Evolutionary conservation across 1,284 basidiomycete species (phyloP).

Genomic region (Volvariella surrecta): DNA sequence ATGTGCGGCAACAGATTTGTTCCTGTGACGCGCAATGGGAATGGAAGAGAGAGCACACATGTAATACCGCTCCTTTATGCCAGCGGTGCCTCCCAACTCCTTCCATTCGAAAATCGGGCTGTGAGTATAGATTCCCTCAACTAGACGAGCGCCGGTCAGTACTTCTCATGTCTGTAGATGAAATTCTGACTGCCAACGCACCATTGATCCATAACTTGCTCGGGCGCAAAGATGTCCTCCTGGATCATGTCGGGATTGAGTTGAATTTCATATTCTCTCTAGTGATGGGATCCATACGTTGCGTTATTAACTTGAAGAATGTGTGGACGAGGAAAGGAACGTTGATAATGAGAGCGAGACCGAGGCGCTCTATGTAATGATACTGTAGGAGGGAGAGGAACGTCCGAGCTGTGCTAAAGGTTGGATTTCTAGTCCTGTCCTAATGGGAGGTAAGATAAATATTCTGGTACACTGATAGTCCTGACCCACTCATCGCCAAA

Average conservation of each 20-base stretch:
- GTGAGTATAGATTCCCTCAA: conserved; percentile 44
- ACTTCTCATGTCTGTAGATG: conserved; percentile 63
- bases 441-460: conserved; percentile 80
- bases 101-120: conserved; percentile 54
- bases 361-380: conserved; percentile 91
- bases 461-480: too few relatives aligned
- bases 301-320: conserved; percentile 80
- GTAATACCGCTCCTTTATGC: conserved; percentile 67
- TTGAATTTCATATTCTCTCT: conserved; percentile 68
- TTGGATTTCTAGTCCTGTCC: conserved; percentile 71
- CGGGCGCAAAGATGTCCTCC: conserved; percentile 50
- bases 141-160: conserved; percentile 60
- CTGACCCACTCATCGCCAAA: conserved; percentile 69
- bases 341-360: conserved; percentile 74
- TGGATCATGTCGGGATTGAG: conserved; percentile 55
- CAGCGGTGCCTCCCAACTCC: conserved; percentile 52
- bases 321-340: conserved; percentile 75
- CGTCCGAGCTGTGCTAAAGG: conserved; percentile 51
- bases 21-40: too few relatives aligned
- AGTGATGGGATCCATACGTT: conserved; percentile 76
- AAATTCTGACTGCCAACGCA: conserved; percentile 60
- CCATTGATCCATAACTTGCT: conserved; percentile 47
- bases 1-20: too few relatives aligned
- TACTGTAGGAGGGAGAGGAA: conserved; percentile 76
- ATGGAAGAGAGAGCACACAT: conserved; percentile 30